Evolutionary conservation across 139 green algal genomes (phyloP), one percentile per base, ranked within the genome.

Genomic region (Limnomonas spitsbergensis): DNA sequence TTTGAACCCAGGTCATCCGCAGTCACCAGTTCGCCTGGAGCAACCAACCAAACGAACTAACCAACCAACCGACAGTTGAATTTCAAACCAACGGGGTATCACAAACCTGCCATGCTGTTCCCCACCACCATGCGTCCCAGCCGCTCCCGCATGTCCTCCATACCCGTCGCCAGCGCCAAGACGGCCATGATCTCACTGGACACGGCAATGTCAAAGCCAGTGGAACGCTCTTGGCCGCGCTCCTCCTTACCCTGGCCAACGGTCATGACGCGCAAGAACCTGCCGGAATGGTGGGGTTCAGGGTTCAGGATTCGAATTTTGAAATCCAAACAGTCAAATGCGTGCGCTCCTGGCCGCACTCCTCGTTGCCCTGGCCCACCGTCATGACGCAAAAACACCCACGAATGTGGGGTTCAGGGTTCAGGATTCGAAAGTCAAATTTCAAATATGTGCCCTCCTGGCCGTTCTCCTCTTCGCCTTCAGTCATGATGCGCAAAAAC

Each of bases 171-270:
- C 29, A 75, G 68, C 26, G 95, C 96, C 68, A 99, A 90, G 78
- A 99, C 94, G n/a, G 96, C 96, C 96, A 99, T 99, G 83, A 98
- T 94, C 85, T 97, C 93, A 20, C 29, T 34, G 39, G 35, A 68
- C 4, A 99, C 96, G 9, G 91, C 84, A 80, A 99, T 99, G 91
- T 99, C 95, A 84, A 98, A 99, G 27, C 91, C 95, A 4, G 90
- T 95, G 70, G 78, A 69, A n/a, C 90, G 82, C 35, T 73, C 82
- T 77, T 88, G 70, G 34, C 88, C 90, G 9, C 90, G 89, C 85
- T 95, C 92, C 75, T 90, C 86, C 1, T 66, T 40, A 40, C 86
- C 86, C 80, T 96, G 69, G 31, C 95, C 95, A 14, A 96, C 80
- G 4, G 92, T 98, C 82, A 99, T 95, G 27, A 72, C 69, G 0